A percentile compares a stretch with the other conserved stretches of the same genome.
Conservation (phyloP, 75 land plant genomes). For the Azolla pinnata region DNA sequence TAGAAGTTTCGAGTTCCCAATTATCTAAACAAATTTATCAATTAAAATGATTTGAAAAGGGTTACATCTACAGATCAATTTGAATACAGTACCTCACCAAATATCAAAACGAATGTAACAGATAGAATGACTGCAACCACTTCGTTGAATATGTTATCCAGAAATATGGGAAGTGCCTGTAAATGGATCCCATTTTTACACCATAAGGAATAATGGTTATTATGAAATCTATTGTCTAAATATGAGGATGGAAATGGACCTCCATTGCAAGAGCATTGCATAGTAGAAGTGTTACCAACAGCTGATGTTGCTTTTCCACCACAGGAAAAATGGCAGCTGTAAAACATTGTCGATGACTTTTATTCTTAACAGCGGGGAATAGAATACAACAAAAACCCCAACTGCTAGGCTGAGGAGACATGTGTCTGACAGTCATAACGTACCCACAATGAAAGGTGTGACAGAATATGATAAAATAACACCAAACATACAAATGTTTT, state of each 20-base stretch:
- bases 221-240: not conserved
- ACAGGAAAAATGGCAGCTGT: slow-evolving; percentile 68
- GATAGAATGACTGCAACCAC: slow-evolving; percentile 77
- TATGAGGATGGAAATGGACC: slow-evolving; percentile 21
- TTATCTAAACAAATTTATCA: too few species aligned
- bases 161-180: slow-evolving; percentile 88
- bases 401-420: too few species aligned
- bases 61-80: too few species aligned
- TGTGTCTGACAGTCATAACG: too few species aligned
- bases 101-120: slow-evolving; percentile 87
- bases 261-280: slow-evolving; percentile 81
- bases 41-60: too few species aligned
- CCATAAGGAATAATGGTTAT: too few species aligned
- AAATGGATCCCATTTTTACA: too few species aligned
- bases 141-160: slow-evolving; percentile 80
- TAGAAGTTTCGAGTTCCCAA: too few species aligned
- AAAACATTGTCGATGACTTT: not conserved
- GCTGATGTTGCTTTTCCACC: slow-evolving; percentile 77
- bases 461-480: too few species aligned
- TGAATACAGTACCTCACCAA: slow-evolving; percentile 99
- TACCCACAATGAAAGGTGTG: too few species aligned
- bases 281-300: slow-evolving; percentile 70
- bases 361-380: not conserved
- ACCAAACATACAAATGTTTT: too few species aligned
- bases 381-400: not conserved